phyloP scores from a whole-genome alignment of 768 basidiomycete species.

The Tephrocybe sp. region DNA sequence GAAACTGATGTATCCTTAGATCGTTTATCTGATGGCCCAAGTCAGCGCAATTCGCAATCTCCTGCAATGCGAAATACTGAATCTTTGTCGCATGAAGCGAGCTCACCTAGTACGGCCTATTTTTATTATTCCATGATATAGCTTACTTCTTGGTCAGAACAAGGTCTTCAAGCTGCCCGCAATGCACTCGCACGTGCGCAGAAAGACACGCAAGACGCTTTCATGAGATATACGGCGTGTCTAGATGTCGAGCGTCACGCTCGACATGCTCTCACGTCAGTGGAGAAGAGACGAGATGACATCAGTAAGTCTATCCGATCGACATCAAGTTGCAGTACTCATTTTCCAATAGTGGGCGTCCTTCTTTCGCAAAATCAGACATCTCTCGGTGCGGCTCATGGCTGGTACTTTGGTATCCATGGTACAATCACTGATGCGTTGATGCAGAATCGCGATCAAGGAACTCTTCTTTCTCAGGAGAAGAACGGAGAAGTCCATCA shows the following conservation, averaged over 20 bases:
- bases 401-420: constrained; percentile 13
- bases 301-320: constrained; percentile 39
- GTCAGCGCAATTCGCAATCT: constrained; percentile 47
- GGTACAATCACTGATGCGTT: constrained; percentile 17
- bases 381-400: constrained; percentile 26
- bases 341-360: constrained; percentile 39
- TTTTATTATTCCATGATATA: constrained; percentile 12
- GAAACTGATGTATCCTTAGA: constrained; percentile 23
- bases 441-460: constrained; percentile 43
- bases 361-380: constrained; percentile 48
- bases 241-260: constrained; percentile 69
- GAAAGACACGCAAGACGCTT: constrained; percentile 72
- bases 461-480: constrained; percentile 52
- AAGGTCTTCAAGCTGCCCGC: constrained; percentile 63
- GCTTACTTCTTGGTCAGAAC: constrained; percentile 39
- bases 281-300: constrained; percentile 72
- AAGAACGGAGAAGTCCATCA: constrained; percentile 46
- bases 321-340: constrained; percentile 13
- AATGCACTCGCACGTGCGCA: constrained; percentile 61
- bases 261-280: constrained; percentile 58
- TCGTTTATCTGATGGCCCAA: constrained; percentile 37
- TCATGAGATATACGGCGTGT: constrained; percentile 67
- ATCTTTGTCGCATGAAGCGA: constrained; percentile 57
- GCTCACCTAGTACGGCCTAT: constrained; percentile 52
- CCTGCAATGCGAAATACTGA: constrained; percentile 52